phyloP scores from a whole-genome alignment of 768 basidiomycete genomes.

The Nidularia pulvinata region DNA sequence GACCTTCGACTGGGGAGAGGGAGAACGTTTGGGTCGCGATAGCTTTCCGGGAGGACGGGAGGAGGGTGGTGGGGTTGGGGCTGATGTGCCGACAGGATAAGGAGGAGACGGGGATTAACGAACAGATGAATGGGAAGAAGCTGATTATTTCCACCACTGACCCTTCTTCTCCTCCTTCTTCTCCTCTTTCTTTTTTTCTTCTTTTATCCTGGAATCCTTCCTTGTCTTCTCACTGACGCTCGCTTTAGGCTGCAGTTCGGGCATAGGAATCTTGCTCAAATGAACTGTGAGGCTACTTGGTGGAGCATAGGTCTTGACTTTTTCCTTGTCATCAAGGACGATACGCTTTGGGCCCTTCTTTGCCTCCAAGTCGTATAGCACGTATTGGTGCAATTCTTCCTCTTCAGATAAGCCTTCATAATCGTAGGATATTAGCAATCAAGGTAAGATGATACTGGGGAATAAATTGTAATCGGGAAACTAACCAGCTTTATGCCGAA shows the following conservation, averaged over 20 bases:
- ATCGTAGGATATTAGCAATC: not conserved
- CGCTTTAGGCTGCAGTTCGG: constrained; percentile 68
- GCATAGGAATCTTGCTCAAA: constrained; percentile 87
- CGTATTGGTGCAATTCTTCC: constrained; percentile 73
- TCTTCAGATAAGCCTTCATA: constrained; percentile 45
- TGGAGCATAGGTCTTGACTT: constrained; percentile 56
- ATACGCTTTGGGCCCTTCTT: constrained; percentile 65
- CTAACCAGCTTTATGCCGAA: constrained; percentile 70
- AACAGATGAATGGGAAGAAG: constrained; percentile 1
- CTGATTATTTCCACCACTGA: constrained; percentile 19
- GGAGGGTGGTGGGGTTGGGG: constrained; percentile 3
- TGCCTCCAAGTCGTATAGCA: constrained; percentile 59
- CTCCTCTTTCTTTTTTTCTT: constrained; percentile 37
- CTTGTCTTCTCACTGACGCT: constrained; percentile 15
- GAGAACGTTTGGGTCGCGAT: constrained; percentile 3
- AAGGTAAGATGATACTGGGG: not conserved
- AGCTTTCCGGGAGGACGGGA: constrained; percentile 5
- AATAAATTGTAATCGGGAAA: not conserved
- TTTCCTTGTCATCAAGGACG: constrained; percentile 53
- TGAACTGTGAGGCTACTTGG: constrained; percentile 72
- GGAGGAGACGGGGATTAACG: no score
- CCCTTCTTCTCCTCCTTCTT: constrained; percentile 42
- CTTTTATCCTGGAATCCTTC: constrained; percentile 31
- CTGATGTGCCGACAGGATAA: not conserved
- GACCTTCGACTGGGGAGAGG: constrained; percentile 12